phyloP scores from a whole-genome alignment of 805 yeast species.

The Cyberlindnera xylosilytica region DNA sequence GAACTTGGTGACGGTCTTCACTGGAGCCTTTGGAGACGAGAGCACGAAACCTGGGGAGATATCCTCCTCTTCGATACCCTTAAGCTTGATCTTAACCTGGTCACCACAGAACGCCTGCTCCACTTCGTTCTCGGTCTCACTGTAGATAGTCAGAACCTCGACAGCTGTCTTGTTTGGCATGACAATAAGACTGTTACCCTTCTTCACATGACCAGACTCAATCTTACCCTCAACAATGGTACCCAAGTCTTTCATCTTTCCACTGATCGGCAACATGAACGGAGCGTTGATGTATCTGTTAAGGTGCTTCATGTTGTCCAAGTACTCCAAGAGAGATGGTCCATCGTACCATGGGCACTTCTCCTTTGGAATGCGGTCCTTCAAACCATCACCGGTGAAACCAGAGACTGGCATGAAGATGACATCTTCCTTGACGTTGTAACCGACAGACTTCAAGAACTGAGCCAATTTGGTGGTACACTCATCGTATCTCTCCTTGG shows the following conservation, averaged over 20 bases:
- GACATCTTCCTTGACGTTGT: conserved; percentile 78
- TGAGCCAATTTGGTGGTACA: conserved; percentile 78
- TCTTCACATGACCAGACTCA: conserved; percentile 91
- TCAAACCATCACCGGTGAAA: conserved; percentile 94
- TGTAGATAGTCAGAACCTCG: conserved; percentile 84
- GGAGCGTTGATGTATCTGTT: conserved; percentile 91
- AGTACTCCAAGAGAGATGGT: conserved; percentile 85
- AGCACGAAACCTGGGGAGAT: conserved; percentile 88
- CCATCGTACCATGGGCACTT: conserved; percentile 94
- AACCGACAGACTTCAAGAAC: conserved; percentile 88
- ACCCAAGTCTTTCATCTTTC: conserved; percentile 96
- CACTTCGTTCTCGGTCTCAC: conserved; percentile 95
- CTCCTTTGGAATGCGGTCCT: conserved; percentile 69
- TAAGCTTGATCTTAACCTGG: conserved; percentile 89
- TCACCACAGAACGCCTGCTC: conserved; percentile 92
- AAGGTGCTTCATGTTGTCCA: conserved; percentile 77
- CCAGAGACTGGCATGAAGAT: conserved; percentile 97
- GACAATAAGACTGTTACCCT: conserved; percentile 67
- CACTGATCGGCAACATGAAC: conserved; percentile 93
- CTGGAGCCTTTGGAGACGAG: conserved; percentile 83
- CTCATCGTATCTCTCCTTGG: conserved; percentile 93
- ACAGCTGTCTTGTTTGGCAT: conserved; percentile 90
- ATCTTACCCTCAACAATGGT: conserved; percentile 97
- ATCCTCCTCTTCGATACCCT: conserved; percentile 97
- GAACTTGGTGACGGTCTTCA: conserved; percentile 83